Percentiles rank a stretch among this genome's conserved stretches.
phyloP scores from a whole-genome alignment of 768 basidiomycete genomes.

The Cyclocybe aegerita region DNA sequence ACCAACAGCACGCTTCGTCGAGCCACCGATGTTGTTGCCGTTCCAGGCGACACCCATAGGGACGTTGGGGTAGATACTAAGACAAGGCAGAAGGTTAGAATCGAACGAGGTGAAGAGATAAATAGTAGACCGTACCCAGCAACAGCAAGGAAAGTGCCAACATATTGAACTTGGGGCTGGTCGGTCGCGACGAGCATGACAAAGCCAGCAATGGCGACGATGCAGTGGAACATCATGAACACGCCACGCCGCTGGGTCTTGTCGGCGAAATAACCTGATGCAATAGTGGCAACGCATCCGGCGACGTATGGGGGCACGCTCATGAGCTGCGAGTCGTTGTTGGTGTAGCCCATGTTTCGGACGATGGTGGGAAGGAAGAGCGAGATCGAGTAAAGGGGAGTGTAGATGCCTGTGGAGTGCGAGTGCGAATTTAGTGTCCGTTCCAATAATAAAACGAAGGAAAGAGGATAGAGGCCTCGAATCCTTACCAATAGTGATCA shows the following conservation, averaged over 20 bases:
- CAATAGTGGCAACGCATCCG: constrained; percentile 25
- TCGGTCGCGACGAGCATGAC: constrained; percentile 25
- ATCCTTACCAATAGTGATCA: constrained; percentile 27
- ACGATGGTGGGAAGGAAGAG: constrained; percentile 32
- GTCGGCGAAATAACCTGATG: constrained; percentile 23
- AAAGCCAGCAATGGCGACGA: constrained; percentile 25
- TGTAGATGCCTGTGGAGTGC: constrained; percentile 22
- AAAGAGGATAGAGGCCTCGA: no score
- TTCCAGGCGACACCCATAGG: constrained; percentile 33
- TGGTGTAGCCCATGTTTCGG: constrained; percentile 25
- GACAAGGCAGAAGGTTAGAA: not conserved
- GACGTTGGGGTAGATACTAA: constrained; percentile 31
- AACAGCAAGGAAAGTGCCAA: constrained; percentile 29
- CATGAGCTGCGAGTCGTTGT: constrained; percentile 29
- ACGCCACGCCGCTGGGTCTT: constrained; percentile 21
- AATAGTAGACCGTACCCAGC: constrained; percentile 22
- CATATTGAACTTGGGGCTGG: constrained; percentile 26
- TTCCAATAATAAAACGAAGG: no score
- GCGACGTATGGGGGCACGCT: constrained; percentile 31
- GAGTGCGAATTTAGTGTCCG: no score
- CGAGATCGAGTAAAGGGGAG: constrained; percentile 30
- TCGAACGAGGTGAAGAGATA: not conserved
- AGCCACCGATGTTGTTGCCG: constrained; percentile 32
- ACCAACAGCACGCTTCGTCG: constrained; percentile 32
- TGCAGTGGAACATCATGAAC: constrained; percentile 27